Base-by-base conservation (phyloP, 257 asterid species). In the Hygrophila difformis region DNA sequence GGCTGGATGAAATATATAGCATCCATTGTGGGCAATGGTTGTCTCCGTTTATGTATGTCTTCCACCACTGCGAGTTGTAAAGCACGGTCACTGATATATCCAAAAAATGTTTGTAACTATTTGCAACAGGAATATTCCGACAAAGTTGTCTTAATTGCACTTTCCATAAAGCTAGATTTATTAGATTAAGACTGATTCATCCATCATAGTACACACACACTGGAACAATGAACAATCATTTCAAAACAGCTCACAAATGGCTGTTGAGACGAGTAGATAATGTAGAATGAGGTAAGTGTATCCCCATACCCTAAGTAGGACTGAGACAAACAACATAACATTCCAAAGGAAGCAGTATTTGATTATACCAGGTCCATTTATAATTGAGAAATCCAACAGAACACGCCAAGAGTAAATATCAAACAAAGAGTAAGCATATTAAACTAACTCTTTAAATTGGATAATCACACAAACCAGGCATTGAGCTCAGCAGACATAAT, bases 1-100 rank as follows among this genome's bases (percentile, higher is more conserved):
- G 99, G 99, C 70, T 78, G 94, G 63, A 91, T 73, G 67, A 86
- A 91, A 68, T 91, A 91, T 76, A 91, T 76, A 47, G 97, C 97
- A 69, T 82, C 97, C 97, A 86, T 86, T 37, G 94, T 69, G 54
- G 97, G 97, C 49, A 91, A 70, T 23, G 99, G 97, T 57, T 86
- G 97, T 56, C 99, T 70, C 51, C 99, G 74, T 76, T 78, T 82
- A 71, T 86, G 81, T 74, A 91, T 86, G 71, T 91, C 99, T 73
- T 91, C 99, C 70, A 86, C 96, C 89, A 91, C 99, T 91, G 94
- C 77, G 73, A 54, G 60, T 50, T 60, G 60, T 51, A 45, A 23
- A 42, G 63, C 57, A 59, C 17, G 58, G 41, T 54, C 39, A 68
- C 63, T 67, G 58, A 55, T 52, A 52, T 51, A 46, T 47, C 53